Conservation (phyloP, 2,329 filamentous ascomycete species). For the Colletotrichum sansevieriae region DNA sequence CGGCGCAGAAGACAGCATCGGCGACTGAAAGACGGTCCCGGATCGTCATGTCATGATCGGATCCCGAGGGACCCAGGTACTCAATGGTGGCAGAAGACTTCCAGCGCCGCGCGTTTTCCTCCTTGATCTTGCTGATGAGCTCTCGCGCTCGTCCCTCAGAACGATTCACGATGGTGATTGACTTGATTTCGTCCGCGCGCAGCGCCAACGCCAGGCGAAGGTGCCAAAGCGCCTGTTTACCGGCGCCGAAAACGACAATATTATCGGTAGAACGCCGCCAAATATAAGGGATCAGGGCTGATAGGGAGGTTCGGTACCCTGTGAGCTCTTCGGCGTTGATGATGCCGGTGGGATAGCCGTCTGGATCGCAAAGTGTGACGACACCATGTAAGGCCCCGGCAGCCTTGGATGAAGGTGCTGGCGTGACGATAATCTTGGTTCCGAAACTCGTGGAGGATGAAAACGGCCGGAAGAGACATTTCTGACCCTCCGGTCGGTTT, state of each 20-base stretch:
- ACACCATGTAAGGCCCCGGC: constrained; percentile 42
- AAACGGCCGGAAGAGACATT: constrained; percentile 46
- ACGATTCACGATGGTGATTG: constrained; percentile 52
- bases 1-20: constrained; percentile 4
- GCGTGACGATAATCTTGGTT: constrained; percentile 45
- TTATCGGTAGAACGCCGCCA: constrained; percentile 54
- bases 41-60: background rate
- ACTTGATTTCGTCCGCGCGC: constrained; percentile 45
- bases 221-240: constrained; percentile 80
- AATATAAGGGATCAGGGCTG: constrained; percentile 71
- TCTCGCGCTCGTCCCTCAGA: constrained; percentile 37
- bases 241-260: constrained; percentile 76
- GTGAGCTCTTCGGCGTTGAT: constrained; percentile 77
- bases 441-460: constrained; percentile 43
- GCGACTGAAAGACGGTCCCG: background rate
- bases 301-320: constrained; percentile 76
- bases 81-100: background rate
- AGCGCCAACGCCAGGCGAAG: constrained; percentile 74
- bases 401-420: background rate
- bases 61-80: background rate
- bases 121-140: constrained; percentile 1
- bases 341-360: constrained; percentile 62
- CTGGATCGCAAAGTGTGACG: constrained; percentile 69
- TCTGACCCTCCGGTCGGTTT: constrained; percentile 44
- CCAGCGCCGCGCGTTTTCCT: constrained; percentile 6